Percentiles rank a stretch among this genome's conserved stretches.
Conservation (phyloP, 306 rosid genomes). For the Hippophae gyantsensis region DNA sequence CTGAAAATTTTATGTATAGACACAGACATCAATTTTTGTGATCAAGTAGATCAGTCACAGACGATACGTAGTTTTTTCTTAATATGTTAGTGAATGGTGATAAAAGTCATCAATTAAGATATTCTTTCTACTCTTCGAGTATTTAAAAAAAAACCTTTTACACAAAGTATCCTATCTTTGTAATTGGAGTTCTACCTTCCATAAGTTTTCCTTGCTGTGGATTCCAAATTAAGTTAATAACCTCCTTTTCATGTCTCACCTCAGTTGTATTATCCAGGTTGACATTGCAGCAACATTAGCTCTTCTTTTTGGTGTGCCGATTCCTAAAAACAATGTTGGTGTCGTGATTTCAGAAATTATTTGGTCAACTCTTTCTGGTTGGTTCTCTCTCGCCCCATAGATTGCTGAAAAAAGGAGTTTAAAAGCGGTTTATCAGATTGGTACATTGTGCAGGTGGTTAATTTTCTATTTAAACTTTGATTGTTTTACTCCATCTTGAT, state of each 20-base stretch:
- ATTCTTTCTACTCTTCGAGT: too few relatives aligned
- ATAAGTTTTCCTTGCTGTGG: conserved; percentile 3
- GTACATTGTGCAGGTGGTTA: not conserved
- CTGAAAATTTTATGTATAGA: too few relatives aligned
- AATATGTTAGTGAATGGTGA: too few relatives aligned
- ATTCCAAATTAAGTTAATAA: conserved; percentile 9
- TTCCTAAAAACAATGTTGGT: conserved; percentile 87
- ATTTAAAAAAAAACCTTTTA: too few relatives aligned
- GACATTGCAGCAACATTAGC: conserved; percentile 84
- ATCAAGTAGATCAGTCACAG: too few relatives aligned
- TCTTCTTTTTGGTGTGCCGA: conserved; percentile 80
- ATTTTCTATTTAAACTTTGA: conserved; percentile 2
- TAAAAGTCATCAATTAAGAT: too few relatives aligned
- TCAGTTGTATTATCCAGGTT: conserved; percentile 42
- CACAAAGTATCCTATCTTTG: too few relatives aligned
- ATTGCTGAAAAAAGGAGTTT: conserved; percentile 5
- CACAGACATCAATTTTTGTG: too few relatives aligned
- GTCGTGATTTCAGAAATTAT: conserved; percentile 46
- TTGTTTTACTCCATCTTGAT: conserved; percentile 12
- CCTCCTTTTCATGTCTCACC: conserved; percentile 17
- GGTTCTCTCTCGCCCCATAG: conserved; percentile 20
- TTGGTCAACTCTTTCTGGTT: conserved; percentile 18
- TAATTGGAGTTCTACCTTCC: not conserved
- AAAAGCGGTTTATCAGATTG: not conserved
- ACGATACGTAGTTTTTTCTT: too few relatives aligned